Conservation (phyloP, 2,329 filamentous ascomycete genomes). For the Beauveria pseudobassiana region DNA sequence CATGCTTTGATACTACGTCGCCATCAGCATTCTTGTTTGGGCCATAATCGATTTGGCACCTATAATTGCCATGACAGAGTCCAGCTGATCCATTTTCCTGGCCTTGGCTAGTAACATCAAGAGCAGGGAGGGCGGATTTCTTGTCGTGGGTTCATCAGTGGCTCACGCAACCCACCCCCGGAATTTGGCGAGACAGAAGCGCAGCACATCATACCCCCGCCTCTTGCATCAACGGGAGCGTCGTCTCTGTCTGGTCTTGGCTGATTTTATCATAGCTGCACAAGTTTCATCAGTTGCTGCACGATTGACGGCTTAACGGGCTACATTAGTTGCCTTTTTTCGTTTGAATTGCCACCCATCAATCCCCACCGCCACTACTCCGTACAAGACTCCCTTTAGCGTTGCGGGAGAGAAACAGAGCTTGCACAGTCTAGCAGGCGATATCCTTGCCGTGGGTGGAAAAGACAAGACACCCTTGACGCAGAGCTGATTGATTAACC, state of each 20-base stretch:
- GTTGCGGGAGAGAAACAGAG: background rate
- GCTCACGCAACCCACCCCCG: conserved; percentile 1
- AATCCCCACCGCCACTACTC: background rate
- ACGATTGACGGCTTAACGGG: background rate
- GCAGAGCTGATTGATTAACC: background rate
- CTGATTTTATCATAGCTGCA: background rate
- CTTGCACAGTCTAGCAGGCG: background rate
- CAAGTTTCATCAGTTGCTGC: background rate
- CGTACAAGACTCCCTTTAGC: background rate
- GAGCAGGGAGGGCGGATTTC: background rate
- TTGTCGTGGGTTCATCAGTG: background rate
- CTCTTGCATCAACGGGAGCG: conserved; percentile 7
- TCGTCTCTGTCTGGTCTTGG: background rate
- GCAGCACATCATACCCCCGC: conserved; percentile 8
- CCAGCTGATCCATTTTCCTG: background rate
- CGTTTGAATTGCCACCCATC: background rate
- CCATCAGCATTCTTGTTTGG: background rate
- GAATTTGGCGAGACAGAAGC: background rate
- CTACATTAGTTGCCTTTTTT: background rate
- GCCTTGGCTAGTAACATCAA: background rate
- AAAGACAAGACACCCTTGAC: background rate
- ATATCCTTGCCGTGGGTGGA: background rate
- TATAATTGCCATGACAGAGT: background rate
- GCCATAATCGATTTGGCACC: background rate
- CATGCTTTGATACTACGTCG: background rate